phyloP scores from a whole-genome alignment of 257 asterid genomes.

The Solanum pinnatisectum region DNA sequence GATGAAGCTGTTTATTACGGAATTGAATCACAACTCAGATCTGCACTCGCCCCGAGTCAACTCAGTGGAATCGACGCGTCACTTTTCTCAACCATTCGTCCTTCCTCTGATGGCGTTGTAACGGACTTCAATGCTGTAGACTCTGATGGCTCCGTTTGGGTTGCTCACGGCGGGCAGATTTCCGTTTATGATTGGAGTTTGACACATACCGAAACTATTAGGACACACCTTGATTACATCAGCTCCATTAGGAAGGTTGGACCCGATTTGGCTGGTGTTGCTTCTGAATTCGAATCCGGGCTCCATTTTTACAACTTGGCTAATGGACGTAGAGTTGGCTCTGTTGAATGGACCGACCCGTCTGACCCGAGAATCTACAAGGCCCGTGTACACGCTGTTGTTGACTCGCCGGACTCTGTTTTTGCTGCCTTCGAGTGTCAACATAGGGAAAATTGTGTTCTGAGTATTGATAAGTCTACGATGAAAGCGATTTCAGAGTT shows the following conservation, averaged over 20 bases:
- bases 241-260: constrained; percentile 31
- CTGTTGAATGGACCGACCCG: constrained; percentile 78
- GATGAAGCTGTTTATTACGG: constrained; percentile 86
- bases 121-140: constrained; percentile 77
- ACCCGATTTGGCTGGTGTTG: constrained; percentile 54
- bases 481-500: constrained; percentile 45
- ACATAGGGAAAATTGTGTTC: constrained; percentile 71
- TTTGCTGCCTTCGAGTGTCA: constrained; percentile 72
- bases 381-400: constrained; percentile 67
- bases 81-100: constrained; percentile 38
- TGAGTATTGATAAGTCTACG: constrained; percentile 59
- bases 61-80: constrained; percentile 64
- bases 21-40: constrained; percentile 57
- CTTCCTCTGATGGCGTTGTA: constrained; percentile 57
- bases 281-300: constrained; percentile 53
- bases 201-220: constrained; percentile 44
- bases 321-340: constrained; percentile 53
- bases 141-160: constrained; percentile 67
- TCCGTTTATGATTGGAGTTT: constrained; percentile 89
- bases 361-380: constrained; percentile 78
- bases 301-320: constrained; percentile 66
- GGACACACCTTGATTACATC: constrained; percentile 75
- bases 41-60: constrained; percentile 65
- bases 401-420: constrained; percentile 39
- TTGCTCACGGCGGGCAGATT: constrained; percentile 87